These are phyloP conservation scores for Thelonectria blattea DNA, from an alignment of 2,329 filamentous ascomycete species.

Conservation along the genomic window DNA sequence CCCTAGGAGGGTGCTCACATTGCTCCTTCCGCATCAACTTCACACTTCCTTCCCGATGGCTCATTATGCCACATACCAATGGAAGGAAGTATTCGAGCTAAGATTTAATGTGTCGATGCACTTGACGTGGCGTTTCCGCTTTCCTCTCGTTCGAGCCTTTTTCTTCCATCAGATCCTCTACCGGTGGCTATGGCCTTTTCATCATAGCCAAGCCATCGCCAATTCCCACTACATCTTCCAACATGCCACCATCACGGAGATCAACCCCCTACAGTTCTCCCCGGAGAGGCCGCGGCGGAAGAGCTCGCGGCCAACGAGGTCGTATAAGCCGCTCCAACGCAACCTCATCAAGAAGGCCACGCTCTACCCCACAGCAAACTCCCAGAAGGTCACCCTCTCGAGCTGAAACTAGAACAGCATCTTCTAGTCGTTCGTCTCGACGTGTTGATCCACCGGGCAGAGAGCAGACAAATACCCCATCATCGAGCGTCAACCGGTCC, in stretches of 20 bases:
- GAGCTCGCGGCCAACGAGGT: conserved; percentile 10
- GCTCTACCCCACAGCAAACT: neutral
- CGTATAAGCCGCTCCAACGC: conserved; percentile 11
- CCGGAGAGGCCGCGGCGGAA: conserved; percentile 15
- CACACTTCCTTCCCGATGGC: neutral
- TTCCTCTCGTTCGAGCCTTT: too few species aligned
- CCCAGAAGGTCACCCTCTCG: neutral
- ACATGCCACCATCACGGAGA: conserved; percentile 24
- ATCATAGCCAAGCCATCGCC: neutral
- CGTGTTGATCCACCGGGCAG: neutral
- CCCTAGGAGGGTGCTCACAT: neutral
- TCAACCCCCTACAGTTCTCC: conserved; percentile 18
- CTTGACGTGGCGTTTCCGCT: neutral
- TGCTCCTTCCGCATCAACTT: neutral
- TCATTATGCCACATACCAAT: neutral
- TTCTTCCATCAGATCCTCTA: neutral
- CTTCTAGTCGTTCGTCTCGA: neutral
- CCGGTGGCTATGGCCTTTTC: neutral
- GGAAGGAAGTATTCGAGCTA: neutral
- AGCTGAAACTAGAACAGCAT: neutral
- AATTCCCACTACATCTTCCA: too few species aligned
- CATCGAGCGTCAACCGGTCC: neutral
- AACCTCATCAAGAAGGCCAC: conserved; percentile 14
- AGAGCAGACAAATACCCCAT: neutral
- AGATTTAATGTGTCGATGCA: too few species aligned